phyloP scores from a whole-genome alignment of 2,329 filamentous ascomycete species.

The Endoconidiophora polonica region DNA sequence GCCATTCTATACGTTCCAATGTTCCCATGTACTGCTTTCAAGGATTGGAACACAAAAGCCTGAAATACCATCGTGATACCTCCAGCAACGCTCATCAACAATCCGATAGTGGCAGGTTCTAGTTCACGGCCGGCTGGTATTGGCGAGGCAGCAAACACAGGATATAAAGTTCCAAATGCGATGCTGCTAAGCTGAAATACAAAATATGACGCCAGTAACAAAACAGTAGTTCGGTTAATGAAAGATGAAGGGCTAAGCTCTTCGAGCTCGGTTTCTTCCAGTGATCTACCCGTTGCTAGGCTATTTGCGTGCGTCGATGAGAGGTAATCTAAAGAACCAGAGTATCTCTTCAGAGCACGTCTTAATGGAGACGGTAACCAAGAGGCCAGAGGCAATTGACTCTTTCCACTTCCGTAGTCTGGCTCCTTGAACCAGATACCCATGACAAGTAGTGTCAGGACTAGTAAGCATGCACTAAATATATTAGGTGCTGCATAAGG shows the following conservation, averaged over 20 bases:
- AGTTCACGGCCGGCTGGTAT: constrained; percentile 63
- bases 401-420: neutral
- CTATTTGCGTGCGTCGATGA: neutral
- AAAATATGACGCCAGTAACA: constrained; percentile 71
- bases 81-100: constrained; percentile 72
- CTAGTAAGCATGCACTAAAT: constrained; percentile 54
- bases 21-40: constrained; percentile 70
- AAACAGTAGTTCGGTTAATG: constrained; percentile 63
- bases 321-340: neutral
- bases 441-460: constrained; percentile 55
- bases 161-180: constrained; percentile 87
- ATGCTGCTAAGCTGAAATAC: constrained; percentile 91
- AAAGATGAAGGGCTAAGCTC: constrained; percentile 21
- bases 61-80: constrained; percentile 81
- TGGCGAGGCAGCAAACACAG: constrained; percentile 68
- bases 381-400: too few relatives aligned
- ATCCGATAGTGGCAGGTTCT: constrained; percentile 62
- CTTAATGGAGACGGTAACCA: too few relatives aligned
- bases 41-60: constrained; percentile 61
- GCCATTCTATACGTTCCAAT: constrained; percentile 67
- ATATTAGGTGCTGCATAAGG: constrained; percentile 81
- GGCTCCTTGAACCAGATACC: constrained; percentile 80
- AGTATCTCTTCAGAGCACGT: neutral
- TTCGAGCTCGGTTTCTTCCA: neutral
- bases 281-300: too few relatives aligned